These are phyloP conservation scores for Penicillium cosmopolitanum DNA, from an alignment of 495 filamentous ascomycete species.

Conservation along the genomic window DNA sequence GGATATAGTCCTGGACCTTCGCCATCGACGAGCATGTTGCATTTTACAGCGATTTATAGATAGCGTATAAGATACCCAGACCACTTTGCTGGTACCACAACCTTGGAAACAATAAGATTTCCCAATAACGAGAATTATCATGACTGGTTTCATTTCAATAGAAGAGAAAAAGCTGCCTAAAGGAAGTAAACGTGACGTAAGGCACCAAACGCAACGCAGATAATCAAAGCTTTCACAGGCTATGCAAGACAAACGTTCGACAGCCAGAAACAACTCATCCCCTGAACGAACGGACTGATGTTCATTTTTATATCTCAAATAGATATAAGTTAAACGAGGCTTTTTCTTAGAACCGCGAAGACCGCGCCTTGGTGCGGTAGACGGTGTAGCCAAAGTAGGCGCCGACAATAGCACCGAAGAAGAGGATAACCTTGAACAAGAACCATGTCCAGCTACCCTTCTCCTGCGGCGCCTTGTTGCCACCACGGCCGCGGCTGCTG, in stretches of 20 bases:
- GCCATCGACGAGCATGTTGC: background rate
- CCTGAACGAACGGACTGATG: background rate
- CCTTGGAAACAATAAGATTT: constrained; percentile 7
- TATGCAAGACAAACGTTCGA: constrained; percentile 34
- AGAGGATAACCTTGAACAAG: constrained; percentile 80
- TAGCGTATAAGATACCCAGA: constrained; percentile 7
- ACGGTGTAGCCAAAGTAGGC: constrained; percentile 84
- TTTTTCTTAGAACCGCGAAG: constrained; percentile 70
- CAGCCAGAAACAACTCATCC: constrained; percentile 13
- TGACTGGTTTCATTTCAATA: constrained; percentile 34
- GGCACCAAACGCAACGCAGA: constrained; percentile 7
- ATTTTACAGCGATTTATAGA: constrained; percentile 4
- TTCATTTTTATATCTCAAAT: constrained; percentile 3
- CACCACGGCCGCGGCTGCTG: constrained; percentile 37
- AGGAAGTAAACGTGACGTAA: background rate
- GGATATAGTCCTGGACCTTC: background rate
- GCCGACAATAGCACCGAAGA: constrained; percentile 68
- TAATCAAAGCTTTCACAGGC: constrained; percentile 24
- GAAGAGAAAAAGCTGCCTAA: constrained; percentile 18
- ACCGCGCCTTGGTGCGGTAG: constrained; percentile 73
- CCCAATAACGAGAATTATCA: constrained; percentile 18
- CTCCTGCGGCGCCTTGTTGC: constrained; percentile 37
- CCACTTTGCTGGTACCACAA: constrained; percentile 1
- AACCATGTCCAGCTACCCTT: constrained; percentile 89
- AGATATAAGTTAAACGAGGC: constrained; percentile 2